Evolutionary conservation across 73 alveolate genomes (phyloP).

Genomic region (Paramecium bursaria): DNA sequence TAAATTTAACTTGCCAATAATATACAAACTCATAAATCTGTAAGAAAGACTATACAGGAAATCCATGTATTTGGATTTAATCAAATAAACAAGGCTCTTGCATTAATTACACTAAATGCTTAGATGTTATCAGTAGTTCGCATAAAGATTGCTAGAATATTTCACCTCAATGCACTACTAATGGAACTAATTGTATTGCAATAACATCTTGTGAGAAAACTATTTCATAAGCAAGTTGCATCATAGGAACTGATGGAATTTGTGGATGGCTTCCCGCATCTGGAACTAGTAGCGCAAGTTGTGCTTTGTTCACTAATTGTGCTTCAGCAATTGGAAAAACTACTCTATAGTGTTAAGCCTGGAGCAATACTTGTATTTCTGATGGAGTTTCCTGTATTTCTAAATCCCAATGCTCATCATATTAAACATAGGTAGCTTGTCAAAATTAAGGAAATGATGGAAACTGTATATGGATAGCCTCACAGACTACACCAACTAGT

Average conservation of each 20-base stretch:
- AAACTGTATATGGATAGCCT: no score
- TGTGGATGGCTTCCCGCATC: constrained; percentile 43
- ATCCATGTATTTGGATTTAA: no score
- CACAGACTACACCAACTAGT: no score
- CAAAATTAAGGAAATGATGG: neutral
- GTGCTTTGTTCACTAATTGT: constrained; percentile 10
- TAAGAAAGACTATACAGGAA: no score
- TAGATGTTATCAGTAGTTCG: neutral
- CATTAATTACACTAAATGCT: neutral
- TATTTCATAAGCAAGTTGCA: neutral
- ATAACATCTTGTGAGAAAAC: constrained; percentile 33
- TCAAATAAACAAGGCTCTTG: neutral
- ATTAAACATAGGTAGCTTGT: neutral
- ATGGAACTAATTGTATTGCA: constrained; percentile 32
- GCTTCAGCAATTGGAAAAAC: neutral
- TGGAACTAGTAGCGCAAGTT: constrained; percentile 2
- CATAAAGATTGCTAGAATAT: neutral
- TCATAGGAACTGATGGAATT: constrained; percentile 25
- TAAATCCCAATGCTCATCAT: neutral
- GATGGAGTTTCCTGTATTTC: constrained; percentile 33
- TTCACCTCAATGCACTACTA: constrained; percentile 42
- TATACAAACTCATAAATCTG: no score
- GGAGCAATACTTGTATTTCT: constrained; percentile 1
- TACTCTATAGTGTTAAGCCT: constrained; percentile 38
- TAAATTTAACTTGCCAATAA: no score